Base-by-base conservation (phyloP, 768 basidiomycete species). In the Russula virescens region DNA sequence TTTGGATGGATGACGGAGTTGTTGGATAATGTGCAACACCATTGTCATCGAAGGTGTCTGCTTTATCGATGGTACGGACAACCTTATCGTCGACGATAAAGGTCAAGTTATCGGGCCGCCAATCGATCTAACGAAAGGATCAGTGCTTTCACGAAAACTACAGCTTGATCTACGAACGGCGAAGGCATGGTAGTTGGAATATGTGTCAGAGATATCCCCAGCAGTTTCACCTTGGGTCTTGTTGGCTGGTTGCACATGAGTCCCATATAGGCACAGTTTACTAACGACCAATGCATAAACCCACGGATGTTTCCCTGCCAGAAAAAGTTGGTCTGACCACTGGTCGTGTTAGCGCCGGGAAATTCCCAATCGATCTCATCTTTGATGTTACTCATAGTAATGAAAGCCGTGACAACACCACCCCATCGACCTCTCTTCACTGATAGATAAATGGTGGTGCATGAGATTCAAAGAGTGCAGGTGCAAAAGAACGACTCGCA, bases 341-440 rank as follows among this genome's bases (percentile, higher is more conserved):
- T 70, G 2, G 81, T 82, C 2, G 83, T 86, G 21, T 74, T 69
- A 50, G 76, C 76, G 7, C 89, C 88, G 58, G 89, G 87, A 69
- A 86, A 92, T 71, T 91, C 89, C 89, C 91, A n/a, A 91, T 93
- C 90, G 55, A 93, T 89, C 71, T 92, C 91, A 69, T 91, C 88
- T 71, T 89, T 91, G 68, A 91, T 79, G 66, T 87, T n/a, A n/a
- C n/a, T n/a, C n/a, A n/a, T n/a, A n/a, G n/a, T n/a, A n/a, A n/a
- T 83, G 74, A 88, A 89, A 10, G 92, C 91, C 0, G 87, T 86
- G 57, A 95, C 87, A 8, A 94, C 85, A 38, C 91, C 91, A 19
- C 71, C 79, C 89, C 89, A 91, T 60, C 83, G 81, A 46, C 88
- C 84, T 0, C 89, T 87, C 75, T 91, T 91, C 67, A 91, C 87